Percentiles rank a stretch among this genome's conserved stretches.
Evolutionary conservation across 441 rosid species (phyloP).

Genomic region (Adansonia grandidieri): DNA sequence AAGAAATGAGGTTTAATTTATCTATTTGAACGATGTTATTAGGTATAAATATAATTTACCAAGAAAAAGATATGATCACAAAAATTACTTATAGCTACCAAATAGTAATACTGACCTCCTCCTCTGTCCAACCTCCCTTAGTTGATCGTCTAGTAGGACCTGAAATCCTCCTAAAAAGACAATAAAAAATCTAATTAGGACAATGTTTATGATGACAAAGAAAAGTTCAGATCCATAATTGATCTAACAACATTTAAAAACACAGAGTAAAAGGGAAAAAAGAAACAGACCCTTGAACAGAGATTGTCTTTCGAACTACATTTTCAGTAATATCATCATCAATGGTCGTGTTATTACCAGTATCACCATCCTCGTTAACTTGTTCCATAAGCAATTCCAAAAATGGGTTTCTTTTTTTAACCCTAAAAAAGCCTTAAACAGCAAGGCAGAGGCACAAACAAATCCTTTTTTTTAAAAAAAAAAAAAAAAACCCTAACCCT

Average conservation of each 20-base stretch:
- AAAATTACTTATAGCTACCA: neutral
- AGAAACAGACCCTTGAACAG: conserved; percentile 20
- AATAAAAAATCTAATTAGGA: neutral
- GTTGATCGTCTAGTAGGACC: conserved; percentile 49
- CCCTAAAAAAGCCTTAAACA: conserved; percentile 1
- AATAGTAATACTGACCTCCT: conserved; percentile 43
- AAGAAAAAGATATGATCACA: neutral
- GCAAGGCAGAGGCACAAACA: neutral
- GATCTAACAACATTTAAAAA: neutral
- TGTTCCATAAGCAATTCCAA: conserved; percentile 13
- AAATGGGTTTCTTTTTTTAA: neutral
- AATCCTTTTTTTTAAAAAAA: neutral
- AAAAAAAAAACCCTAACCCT: neutral
- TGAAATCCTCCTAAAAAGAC: conserved; percentile 39
- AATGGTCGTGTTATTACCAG: neutral
- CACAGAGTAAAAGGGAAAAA: neutral
- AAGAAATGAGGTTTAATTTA: neutral
- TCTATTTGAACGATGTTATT: neutral
- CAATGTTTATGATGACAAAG: neutral
- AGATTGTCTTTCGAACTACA: neutral
- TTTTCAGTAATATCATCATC: neutral
- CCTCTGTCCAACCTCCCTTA: conserved; percentile 55
- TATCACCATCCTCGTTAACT: neutral
- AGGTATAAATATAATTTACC: neutral
- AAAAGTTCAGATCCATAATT: neutral